Evolutionary conservation across 2,329 filamentous ascomycete species (phyloP), one percentile per base, ranked within the genome.

Genomic region (Fusarium buharicum): DNA sequence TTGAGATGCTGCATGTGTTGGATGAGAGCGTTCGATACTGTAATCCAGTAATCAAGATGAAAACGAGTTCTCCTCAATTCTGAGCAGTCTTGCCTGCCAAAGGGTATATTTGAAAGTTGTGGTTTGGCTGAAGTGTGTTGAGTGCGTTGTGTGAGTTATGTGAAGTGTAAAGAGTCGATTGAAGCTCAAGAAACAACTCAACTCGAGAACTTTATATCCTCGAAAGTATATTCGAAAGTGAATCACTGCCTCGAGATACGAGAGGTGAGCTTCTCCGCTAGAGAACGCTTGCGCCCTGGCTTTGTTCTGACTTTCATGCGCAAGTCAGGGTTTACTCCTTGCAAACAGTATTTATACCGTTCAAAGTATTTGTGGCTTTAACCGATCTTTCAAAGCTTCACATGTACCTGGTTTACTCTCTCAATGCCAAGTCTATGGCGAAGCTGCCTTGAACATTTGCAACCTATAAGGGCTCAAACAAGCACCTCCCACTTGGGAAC

Each of bases 181-280:
- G 34, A 8, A 38, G 36, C 17, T 28, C 8, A 31, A 45, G 36
- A 28, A 43, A 9, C 16, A 13, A 22, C 27, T 43, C 38, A 58
- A 22, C 17, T 31, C 18, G 22, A 53, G 17, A 51, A n/a, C 48
- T 64, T 65, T 57, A 54, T 65, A 65, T 13, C 37, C 38, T 2
- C 11, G 24, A 33, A 39, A 9, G 10, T 20, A n/a, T n/a, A 30
- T 24, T 16, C 24, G 28, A 47, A 53, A 47, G 61, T 64, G 61
- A 64, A 52, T 64, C 61, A 65, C 55, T 47, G 38, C 30, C 30
- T 34, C 27, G 3, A 24, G 3, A 24, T 24, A 6, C 8, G 8
- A 3, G 22, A 7, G 22, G 6, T 22, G 3, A n/a, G 27, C 36
- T 50, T 55, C 45, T 38, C 53, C 61, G 49, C 61, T 64, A 16